Evolutionary conservation across 768 basidiomycete genomes (phyloP).

Genomic region (Lentinus brumalis): DNA sequence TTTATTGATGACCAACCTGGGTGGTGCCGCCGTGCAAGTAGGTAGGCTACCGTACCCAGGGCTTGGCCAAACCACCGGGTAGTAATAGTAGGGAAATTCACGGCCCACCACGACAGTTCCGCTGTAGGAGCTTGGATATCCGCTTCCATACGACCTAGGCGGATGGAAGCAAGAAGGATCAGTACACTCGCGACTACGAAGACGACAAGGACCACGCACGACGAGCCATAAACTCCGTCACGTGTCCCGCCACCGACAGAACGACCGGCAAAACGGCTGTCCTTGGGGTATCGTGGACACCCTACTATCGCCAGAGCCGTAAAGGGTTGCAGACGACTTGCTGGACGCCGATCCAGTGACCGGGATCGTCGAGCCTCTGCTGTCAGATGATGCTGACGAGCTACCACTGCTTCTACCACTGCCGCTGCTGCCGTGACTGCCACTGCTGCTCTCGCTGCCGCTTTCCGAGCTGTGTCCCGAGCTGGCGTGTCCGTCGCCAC

Average conservation of each 20-base stretch:
- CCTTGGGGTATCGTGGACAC: neutral
- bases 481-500: neutral
- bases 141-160: constrained; percentile 30
- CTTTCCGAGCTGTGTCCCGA: too few relatives aligned
- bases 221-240: constrained; percentile 23
- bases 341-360: too few relatives aligned
- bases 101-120: neutral
- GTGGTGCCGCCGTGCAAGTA: neutral
- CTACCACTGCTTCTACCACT: too few relatives aligned
- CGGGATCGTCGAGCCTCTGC: too few relatives aligned
- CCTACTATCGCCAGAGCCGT: too few relatives aligned
- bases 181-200: neutral
- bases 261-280: constrained; percentile 27
- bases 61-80: neutral
- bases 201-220: constrained; percentile 15
- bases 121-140: constrained; percentile 24
- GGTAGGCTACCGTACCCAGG: neutral
- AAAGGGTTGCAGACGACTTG: too few relatives aligned
- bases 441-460: too few relatives aligned
- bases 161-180: neutral
- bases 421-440: too few relatives aligned
- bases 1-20: too few relatives aligned
- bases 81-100: neutral
- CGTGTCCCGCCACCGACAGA: constrained; percentile 27
- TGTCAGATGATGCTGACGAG: too few relatives aligned